Evolutionary conservation across 2,329 filamentous ascomycete species (phyloP), one percentile per base, ranked within the genome.

Genomic region (Pleoardoris graminearum): DNA sequence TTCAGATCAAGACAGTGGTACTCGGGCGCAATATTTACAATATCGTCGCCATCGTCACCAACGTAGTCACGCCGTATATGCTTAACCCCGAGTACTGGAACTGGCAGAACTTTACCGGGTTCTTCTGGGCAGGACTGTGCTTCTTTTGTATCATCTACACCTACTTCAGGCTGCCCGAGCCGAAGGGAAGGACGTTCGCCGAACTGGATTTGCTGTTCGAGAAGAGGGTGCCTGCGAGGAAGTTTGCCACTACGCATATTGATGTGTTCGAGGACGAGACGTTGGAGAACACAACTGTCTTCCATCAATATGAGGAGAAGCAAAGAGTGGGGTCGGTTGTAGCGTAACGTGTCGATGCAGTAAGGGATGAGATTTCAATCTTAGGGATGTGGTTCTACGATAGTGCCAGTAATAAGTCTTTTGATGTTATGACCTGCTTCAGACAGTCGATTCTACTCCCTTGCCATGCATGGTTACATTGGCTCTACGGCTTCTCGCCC

Each of bases 1-100:
- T 97, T 29, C 88, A 92, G 68, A 92, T 95, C 77, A 96, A 96
- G 79, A 96, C 92, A 0, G 88, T 96, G 19, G 91, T 94, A 1
- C 82, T 96, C 2, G 91, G 89, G 1, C 87, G 91, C 50, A 89
- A 90, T 62, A 77, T 91, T 11, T 80, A 78, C 79, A 92, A 94
- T 66, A 77, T 96, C 45, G 88, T 92, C 37, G 87, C 84, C 58
- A 96, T 97, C 60, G 76, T 96, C 63, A 90, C 86, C 68, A 87
- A 85, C 45, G 87, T 96, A 3, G 75, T 96, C 35, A 95, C 90
- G 0, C 91, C 91, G 0, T 96, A 95, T 75, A 96, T 96, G 91
- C 81, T 96, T 36, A 96, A 96, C 75, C 90, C 91, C 0, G 81
- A 79, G 1, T 88, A 85, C 0, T 96, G 92, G 91, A 79, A 95